phyloP scores from a whole-genome alignment of 73 alveolate genomes.

The Uronychia binucleata region DNA sequence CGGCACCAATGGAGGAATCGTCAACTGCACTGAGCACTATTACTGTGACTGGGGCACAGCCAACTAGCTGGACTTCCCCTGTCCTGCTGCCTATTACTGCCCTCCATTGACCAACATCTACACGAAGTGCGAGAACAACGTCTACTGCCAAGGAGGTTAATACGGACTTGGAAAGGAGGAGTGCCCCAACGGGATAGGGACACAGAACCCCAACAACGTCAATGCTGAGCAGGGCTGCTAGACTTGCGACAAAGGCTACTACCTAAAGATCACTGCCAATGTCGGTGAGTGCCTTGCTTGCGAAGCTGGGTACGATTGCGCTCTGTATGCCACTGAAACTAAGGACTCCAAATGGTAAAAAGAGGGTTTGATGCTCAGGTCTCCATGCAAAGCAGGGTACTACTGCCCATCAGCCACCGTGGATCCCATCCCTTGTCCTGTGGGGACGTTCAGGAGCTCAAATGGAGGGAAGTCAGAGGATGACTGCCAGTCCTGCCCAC shows the following conservation, averaged over 20 bases:
- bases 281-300: slow-evolving; percentile 46
- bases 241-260: slow-evolving; percentile 43
- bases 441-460: slow-evolving; percentile 10
- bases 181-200: too few relatives aligned
- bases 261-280: slow-evolving; percentile 16
- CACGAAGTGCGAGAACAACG: slow-evolving; percentile 55
- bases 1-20: slow-evolving; percentile 30
- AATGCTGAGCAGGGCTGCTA: slow-evolving; percentile 22
- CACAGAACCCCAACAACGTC: slow-evolving; percentile 34
- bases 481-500: slow-evolving; percentile 37
- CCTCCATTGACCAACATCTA: slow-evolving; percentile 38
- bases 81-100: slow-evolving; percentile 60
- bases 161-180: slow-evolving; percentile 33
- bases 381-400: slow-evolving; percentile 64
- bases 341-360: too few relatives aligned
- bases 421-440: slow-evolving; percentile 31
- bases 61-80: slow-evolving; percentile 8
- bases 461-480: slow-evolving; percentile 3
- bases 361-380: too few relatives aligned
- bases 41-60: slow-evolving; percentile 49
- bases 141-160: slow-evolving; percentile 54
- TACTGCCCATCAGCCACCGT: slow-evolving; percentile 53
- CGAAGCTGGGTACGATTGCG: slow-evolving; percentile 66
- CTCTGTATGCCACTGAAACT: too few relatives aligned
- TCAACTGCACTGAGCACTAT: slow-evolving; percentile 57